Conservation (phyloP, 1,284 basidiomycete species). For the Microbotryomycetes sp. region DNA sequence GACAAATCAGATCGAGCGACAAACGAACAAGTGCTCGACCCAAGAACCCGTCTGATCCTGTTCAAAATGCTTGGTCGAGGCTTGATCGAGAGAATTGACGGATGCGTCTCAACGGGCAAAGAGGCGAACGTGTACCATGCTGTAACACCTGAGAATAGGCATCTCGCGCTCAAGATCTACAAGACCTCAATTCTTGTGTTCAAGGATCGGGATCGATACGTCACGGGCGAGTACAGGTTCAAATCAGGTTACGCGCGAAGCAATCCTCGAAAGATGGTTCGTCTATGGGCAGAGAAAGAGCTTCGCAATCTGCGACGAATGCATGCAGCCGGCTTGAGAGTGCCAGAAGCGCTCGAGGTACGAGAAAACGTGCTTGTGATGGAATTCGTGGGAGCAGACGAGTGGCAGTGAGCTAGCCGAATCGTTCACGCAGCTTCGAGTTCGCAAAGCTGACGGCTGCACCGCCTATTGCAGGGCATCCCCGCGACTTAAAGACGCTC, state of each 20-base stretch:
- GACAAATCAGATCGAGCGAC: constrained; percentile 93
- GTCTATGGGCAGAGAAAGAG: constrained; percentile 98
- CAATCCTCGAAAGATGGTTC: constrained; percentile 98
- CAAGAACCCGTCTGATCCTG: constrained; percentile 78
- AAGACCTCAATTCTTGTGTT: constrained; percentile 97
- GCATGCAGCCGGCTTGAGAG: constrained; percentile 69
- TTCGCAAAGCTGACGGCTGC: neutral
- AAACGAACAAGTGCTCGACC: constrained; percentile 87
- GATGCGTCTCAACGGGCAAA: constrained; percentile 91
- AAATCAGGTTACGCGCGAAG: constrained; percentile 81
- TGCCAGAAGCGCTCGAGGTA: constrained; percentile 85
- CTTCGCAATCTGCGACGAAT: constrained; percentile 90
- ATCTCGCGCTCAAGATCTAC: constrained; percentile 92
- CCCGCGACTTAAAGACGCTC: constrained; percentile 82
- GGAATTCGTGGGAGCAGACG: constrained; percentile 79
- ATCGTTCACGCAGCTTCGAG: constrained; percentile 25
- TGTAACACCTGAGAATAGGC: constrained; percentile 45
- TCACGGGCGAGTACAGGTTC: constrained; percentile 80
- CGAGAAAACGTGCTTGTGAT: constrained; percentile 96
- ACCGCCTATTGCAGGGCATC: constrained; percentile 58
- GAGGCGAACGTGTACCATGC: constrained; percentile 55
- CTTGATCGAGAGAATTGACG: constrained; percentile 77
- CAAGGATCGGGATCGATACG: constrained; percentile 93
- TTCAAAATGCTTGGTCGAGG: constrained; percentile 90
- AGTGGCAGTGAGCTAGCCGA: constrained; percentile 55